Conservation (phyloP, 345 rosid species). For the Acer campestre region DNA sequence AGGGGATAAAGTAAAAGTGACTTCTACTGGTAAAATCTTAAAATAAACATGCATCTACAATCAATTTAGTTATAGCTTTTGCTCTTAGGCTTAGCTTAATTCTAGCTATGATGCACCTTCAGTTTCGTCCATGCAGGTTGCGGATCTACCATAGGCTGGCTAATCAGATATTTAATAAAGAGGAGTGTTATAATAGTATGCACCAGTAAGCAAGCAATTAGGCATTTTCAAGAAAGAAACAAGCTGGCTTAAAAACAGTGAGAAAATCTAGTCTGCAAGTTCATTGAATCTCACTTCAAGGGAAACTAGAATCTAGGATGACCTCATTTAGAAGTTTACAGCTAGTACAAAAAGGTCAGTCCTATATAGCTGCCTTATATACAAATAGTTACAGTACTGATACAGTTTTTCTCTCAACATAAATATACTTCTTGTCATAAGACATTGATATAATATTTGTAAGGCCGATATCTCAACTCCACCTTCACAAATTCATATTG, state of each 20-base stretch:
- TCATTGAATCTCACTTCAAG: neutral
- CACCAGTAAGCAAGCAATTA: neutral
- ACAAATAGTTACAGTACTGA: neutral
- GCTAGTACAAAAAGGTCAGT: neutral
- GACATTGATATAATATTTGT: neutral
- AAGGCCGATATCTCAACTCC: neutral
- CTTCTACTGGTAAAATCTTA: neutral
- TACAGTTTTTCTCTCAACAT: neutral
- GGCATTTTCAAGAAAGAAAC: slow-evolving; percentile 2
- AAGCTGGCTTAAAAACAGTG: neutral
- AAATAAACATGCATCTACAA: slow-evolving; percentile 6
- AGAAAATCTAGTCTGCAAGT: neutral
- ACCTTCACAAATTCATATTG: neutral
- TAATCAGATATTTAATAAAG: neutral
- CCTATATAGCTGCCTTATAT: neutral
- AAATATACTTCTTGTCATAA: neutral
- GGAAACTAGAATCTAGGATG: neutral
- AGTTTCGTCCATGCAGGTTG: neutral
- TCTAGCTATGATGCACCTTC: slow-evolving; percentile 6
- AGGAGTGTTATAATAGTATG: neutral
- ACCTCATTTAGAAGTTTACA: neutral
- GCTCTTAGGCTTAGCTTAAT: neutral
- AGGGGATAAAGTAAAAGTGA: neutral
- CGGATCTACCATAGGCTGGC: neutral
- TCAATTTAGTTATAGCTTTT: neutral